phyloP scores from a whole-genome alignment of 2,329 filamentous ascomycete species.

The Neofusicoccum ribis region DNA sequence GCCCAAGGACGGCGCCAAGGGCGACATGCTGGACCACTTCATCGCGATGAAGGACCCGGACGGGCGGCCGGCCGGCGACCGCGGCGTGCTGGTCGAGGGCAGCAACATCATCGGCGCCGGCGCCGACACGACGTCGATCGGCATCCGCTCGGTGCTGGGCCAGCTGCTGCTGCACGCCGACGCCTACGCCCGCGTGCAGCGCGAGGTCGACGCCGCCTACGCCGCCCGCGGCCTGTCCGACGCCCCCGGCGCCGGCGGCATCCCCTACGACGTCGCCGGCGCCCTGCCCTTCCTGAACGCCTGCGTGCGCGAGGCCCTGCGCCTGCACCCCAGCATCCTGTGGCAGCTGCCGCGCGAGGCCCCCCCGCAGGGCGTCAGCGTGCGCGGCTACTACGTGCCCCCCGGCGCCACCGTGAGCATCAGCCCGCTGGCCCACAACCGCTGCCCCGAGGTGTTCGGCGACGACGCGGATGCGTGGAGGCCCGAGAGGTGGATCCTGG shows the following conservation, averaged over 20 bases:
- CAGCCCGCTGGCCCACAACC: constrained; percentile 39
- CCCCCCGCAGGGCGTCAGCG: constrained; percentile 38
- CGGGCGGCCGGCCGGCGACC: neutral
- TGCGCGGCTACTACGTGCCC: constrained; percentile 37
- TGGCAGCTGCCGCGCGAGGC: constrained; percentile 34
- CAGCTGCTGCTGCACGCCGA: constrained; percentile 31
- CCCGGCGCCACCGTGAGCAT: constrained; percentile 32
- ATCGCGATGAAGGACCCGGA: neutral
- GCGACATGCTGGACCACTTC: constrained; percentile 9
- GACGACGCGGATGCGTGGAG: constrained; percentile 46
- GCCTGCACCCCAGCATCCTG: constrained; percentile 53
- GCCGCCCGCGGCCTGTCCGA: neutral
- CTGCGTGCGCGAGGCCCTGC: constrained; percentile 56
- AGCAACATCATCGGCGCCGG: constrained; percentile 33
- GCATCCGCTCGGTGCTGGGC: constrained; percentile 48
- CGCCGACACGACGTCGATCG: constrained; percentile 51
- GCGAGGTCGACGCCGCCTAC: neutral
- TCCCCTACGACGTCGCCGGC: constrained; percentile 8
- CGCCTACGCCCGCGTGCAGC: neutral
- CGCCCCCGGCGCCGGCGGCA: neutral
- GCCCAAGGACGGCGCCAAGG: neutral
- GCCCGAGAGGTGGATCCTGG: constrained; percentile 43
- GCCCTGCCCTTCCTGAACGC: constrained; percentile 57
- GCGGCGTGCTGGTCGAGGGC: neutral
- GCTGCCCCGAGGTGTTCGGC: constrained; percentile 44